Conservation (phyloP, 1,139 yeast species). For the Hansenula lynferdii region DNA sequence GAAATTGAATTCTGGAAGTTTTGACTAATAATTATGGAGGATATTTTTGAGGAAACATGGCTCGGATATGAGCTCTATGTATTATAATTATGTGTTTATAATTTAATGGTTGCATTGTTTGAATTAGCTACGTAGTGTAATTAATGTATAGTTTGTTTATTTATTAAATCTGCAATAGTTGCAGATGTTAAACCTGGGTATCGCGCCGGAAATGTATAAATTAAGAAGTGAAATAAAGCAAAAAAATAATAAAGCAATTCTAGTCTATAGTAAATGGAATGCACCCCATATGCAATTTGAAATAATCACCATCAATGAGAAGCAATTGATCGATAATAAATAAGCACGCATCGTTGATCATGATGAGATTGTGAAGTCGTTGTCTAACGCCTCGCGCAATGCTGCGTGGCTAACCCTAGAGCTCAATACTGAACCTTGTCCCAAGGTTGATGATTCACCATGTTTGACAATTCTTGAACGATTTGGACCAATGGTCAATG, state of each 20-base stretch:
- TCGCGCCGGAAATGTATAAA: neutral
- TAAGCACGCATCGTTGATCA: neutral
- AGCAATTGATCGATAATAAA: too few species aligned
- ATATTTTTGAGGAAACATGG: too few species aligned
- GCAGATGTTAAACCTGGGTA: neutral
- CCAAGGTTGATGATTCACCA: conserved; percentile 26
- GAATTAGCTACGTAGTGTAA: too few species aligned
- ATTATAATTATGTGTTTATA: too few species aligned
- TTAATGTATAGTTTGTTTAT: neutral
- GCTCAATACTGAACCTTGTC: conserved; percentile 36
- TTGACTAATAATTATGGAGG: too few species aligned
- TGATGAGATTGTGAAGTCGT: conserved; percentile 22
- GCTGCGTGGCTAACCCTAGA: conserved; percentile 37
- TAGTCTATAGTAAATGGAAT: neutral
- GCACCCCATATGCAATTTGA: too few species aligned
- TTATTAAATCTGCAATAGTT: neutral
- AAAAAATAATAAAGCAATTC: too few species aligned
- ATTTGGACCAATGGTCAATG: conserved; percentile 44
- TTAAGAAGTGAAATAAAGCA: too few species aligned
- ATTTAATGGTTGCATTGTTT: too few species aligned
- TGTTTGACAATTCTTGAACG: conserved; percentile 30
- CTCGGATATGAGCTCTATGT: too few species aligned
- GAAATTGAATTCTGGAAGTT: conserved; percentile 5
- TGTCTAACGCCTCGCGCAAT: conserved; percentile 36
- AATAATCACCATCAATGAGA: too few species aligned